A percentile compares a stretch with the other conserved stretches of the same genome.
phyloP scores from a whole-genome alignment of 768 basidiomycete species.

The Hygrophorus russula region DNA sequence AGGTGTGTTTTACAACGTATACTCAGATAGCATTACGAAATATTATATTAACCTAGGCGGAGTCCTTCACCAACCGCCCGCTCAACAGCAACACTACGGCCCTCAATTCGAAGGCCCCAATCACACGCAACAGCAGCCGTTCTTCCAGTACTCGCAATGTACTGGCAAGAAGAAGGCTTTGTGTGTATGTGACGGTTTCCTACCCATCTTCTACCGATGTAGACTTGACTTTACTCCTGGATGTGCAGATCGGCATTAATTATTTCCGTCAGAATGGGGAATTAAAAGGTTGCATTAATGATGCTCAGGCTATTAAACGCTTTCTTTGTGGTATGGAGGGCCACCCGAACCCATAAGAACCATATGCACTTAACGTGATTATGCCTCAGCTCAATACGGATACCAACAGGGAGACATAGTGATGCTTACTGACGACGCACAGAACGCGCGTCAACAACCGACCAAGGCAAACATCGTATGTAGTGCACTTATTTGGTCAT shows the following conservation, averaged over 20 bases:
- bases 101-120: constrained; percentile 39
- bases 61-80: constrained; percentile 43
- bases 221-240: neutral
- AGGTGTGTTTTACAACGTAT: constrained; percentile 6
- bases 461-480: constrained; percentile 74
- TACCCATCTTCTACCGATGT: neutral
- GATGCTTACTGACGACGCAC: constrained; percentile 67
- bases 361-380: neutral
- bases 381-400: constrained; percentile 36
- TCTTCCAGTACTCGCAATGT: constrained; percentile 85
- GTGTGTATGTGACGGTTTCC: constrained; percentile 39
- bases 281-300: constrained; percentile 84
- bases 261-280: constrained; percentile 61
- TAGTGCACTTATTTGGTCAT: constrained; percentile 1
- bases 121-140: constrained; percentile 41
- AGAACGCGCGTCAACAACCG: constrained; percentile 44
- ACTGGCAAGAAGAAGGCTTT: constrained; percentile 82
- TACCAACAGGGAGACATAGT: constrained; percentile 79
- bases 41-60: constrained; percentile 13
- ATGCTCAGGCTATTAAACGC: constrained; percentile 68
- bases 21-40: neutral
- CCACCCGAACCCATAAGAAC: neutral
- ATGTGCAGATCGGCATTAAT: constrained; percentile 73
- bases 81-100: constrained; percentile 50
- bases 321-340: constrained; percentile 55